Evolutionary conservation across 345 rosid species (phyloP).

Genomic region (Luvunga scandens): DNA sequence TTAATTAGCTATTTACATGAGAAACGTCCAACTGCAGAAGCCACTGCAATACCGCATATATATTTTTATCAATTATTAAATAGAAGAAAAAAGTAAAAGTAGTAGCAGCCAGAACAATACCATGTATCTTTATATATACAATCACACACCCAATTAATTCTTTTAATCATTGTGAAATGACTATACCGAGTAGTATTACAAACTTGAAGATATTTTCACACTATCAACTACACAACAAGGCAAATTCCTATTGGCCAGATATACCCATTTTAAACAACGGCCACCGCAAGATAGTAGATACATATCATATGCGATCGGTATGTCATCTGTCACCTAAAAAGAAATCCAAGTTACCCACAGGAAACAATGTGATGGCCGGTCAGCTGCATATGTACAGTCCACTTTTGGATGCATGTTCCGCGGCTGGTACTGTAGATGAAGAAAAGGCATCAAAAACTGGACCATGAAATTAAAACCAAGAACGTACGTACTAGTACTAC

Average conservation of each 20-base stretch:
- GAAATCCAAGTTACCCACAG: background rate
- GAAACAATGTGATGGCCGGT: background rate
- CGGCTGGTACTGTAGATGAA: background rate
- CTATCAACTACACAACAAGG: background rate
- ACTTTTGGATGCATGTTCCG: constrained; percentile 25
- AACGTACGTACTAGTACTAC: background rate
- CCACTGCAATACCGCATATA: too few relatives aligned
- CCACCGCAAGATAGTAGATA: background rate
- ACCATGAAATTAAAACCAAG: background rate
- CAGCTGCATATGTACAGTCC: background rate
- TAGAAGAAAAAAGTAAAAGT: too few relatives aligned
- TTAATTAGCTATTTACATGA: too few relatives aligned
- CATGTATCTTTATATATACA: background rate
- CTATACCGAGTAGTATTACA: background rate
- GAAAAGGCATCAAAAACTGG: constrained; percentile 14
- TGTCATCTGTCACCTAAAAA: background rate
- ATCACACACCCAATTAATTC: background rate
- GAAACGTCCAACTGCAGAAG: too few relatives aligned
- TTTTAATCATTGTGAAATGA: background rate
- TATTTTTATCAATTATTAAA: too few relatives aligned
- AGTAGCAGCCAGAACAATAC: background rate
- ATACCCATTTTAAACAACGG: background rate
- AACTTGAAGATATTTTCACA: background rate
- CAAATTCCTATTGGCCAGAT: background rate
- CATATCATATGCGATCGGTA: background rate